A percentile compares a stretch with the other conserved stretches of the same genome.
phyloP scores from a whole-genome alignment of 2,329 filamentous ascomycete species.

The Fusarium domesticum region DNA sequence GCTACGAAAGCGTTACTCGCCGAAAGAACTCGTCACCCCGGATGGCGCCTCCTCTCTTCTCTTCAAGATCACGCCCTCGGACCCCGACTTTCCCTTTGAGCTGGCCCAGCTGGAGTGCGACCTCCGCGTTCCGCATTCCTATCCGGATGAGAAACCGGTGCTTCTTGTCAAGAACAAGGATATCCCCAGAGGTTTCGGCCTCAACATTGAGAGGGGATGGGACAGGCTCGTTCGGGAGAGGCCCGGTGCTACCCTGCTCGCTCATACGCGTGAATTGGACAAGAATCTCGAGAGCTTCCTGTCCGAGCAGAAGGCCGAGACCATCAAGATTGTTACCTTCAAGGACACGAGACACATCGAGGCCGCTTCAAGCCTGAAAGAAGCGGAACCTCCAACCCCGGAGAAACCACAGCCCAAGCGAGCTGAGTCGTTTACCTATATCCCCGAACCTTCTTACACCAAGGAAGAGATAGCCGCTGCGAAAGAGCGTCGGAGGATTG shows the following conservation, averaged over 20 bases:
- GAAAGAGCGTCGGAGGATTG: slow-evolving; percentile 59
- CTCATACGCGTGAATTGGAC: slow-evolving; percentile 67
- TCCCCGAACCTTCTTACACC: slow-evolving; percentile 51
- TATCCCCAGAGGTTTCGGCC: slow-evolving; percentile 68
- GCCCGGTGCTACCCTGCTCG: slow-evolving; percentile 57
- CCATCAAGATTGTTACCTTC: slow-evolving; percentile 64
- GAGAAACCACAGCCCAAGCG: slow-evolving; percentile 9
- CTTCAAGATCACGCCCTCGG: slow-evolving; percentile 68
- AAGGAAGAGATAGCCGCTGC: slow-evolving; percentile 60
- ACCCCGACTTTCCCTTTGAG: slow-evolving; percentile 82
- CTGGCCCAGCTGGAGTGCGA: slow-evolving; percentile 66
- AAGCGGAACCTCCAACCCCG: slow-evolving; percentile 3
- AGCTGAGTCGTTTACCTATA: slow-evolving; percentile 29
- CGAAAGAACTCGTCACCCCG: slow-evolving; percentile 42
- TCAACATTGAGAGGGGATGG: slow-evolving; percentile 76
- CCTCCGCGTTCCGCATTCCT: slow-evolving; percentile 61
- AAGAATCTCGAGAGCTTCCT: slow-evolving; percentile 68
- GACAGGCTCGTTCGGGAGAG: slow-evolving; percentile 58
- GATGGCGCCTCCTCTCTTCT: slow-evolving; percentile 55
- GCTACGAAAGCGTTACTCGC: slow-evolving; percentile 63
- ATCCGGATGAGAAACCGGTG: slow-evolving; percentile 56
- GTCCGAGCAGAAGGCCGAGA: slow-evolving; percentile 67
- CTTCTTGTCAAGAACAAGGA: slow-evolving; percentile 65
- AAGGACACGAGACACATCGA: slow-evolving; percentile 53
- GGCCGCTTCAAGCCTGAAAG: slow-evolving; percentile 3